Conservation (phyloP, 352 stramenopile genomes). For the Globisporangium emineosum region DNA sequence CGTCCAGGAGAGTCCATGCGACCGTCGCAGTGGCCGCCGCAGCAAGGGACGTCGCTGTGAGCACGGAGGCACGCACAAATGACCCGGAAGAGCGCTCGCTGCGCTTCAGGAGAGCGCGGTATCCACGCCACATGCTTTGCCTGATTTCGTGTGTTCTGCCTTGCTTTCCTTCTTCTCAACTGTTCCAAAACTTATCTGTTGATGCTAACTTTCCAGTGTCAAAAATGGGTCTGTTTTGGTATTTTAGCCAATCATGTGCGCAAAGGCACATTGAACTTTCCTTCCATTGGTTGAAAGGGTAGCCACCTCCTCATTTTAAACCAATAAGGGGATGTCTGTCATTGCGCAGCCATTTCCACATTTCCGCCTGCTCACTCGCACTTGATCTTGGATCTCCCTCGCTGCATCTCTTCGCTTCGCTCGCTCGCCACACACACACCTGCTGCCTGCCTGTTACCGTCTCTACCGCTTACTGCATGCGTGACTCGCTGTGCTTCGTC, state of each 20-base stretch:
- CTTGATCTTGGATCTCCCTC: no score
- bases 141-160: neutral
- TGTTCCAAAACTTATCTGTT: neutral
- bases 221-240: neutral
- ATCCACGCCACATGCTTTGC: conserved; percentile 10
- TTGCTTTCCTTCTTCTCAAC: neutral
- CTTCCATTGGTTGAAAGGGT: conserved; percentile 1
- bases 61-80: neutral
- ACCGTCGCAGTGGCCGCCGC: conserved; percentile 5
- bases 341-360: conserved; percentile 3
- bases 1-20: conserved; percentile 5
- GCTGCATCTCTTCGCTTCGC: no score
- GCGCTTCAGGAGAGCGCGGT: conserved; percentile 4
- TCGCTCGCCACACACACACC: no score
- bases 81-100: neutral
- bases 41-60: neutral
- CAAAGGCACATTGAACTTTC: neutral
- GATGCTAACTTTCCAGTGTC: neutral
- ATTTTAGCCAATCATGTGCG: neutral
- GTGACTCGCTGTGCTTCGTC: no score
- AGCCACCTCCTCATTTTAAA: neutral
- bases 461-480: no score
- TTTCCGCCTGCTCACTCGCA: no score
- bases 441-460: no score
- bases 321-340: neutral